Base-by-base conservation (phyloP, 768 basidiomycete species). In the Lactifluus rugatus region DNA sequence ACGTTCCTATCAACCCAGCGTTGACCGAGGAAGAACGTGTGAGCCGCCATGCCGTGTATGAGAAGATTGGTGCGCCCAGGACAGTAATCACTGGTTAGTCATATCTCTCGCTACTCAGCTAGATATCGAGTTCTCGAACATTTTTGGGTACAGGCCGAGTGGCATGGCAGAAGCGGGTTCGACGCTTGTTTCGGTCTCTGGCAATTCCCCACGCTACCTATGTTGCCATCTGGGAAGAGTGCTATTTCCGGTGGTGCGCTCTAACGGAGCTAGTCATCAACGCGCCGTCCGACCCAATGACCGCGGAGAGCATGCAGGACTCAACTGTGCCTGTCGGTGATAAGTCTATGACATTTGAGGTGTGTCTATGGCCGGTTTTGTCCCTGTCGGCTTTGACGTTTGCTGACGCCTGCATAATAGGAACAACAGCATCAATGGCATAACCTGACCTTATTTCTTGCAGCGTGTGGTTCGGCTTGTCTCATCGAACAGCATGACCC, bases 391-490 rank as follows among this genome's bases (percentile, higher is more conserved):
- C 17, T 45, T 47, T 64, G 26, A 66, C 53, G 26, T 49, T 9
- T 50, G 17, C 42, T 65, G 16, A 57, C 60, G 26, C 37, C 28
- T 34, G 19, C 32, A 13, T 54, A 89, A 16, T 53, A 91, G 88
- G 88, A 90, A 19, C 77, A 82, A 63, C 79, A 83, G 42, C 79
- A 76, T 37, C 87, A 91, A 63, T 96, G 93, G 92, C 85, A 89
- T 65, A 91, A 93, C 66, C 72, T 91, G 13, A 84, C 87, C 0
- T 71, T 91, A 23, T 89, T 87, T 70, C 73, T 94, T 39, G 82
- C 88, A 3, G 80, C 87, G 0, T 77, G 84, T n/a, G 83, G 84
- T 37, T 85, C 86, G 5, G 74, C 80, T 6, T 85, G 85, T 60
- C 71, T 81, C 19, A 72, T 75, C 41, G 81, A 85, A 16, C 72